Evolutionary conservation across 352 stramenopile species (phyloP).

Genomic region (Poterioochromonas sp.): DNA sequence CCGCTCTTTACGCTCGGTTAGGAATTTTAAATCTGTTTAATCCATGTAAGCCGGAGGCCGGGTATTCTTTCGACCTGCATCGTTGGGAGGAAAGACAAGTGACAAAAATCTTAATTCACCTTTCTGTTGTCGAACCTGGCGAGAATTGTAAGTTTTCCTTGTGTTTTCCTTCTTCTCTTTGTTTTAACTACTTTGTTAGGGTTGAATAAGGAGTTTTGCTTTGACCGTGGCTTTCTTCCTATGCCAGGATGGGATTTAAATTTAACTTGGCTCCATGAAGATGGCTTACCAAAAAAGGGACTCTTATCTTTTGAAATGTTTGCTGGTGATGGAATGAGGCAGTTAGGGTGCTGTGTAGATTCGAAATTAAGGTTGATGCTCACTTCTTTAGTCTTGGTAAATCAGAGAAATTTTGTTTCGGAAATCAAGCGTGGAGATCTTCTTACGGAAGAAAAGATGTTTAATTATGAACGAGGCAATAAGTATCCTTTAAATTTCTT

Average conservation of each 20-base stretch:
- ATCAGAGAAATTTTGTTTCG: background rate
- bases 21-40: slow-evolving; percentile 32
- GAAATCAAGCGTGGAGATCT: background rate
- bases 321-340: slow-evolving; percentile 8
- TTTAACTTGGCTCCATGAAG: background rate
- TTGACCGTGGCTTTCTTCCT: slow-evolving; percentile 6
- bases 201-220: background rate
- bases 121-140: slow-evolving; percentile 26
- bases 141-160: slow-evolving; percentile 26
- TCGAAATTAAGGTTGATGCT: background rate
- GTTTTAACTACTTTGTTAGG: slow-evolving; percentile 1
- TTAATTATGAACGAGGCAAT: background rate
- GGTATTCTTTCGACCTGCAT: background rate
- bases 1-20: background rate
- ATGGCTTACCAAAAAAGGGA: slow-evolving; percentile 13
- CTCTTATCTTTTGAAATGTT: background rate
- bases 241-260: slow-evolving; percentile 22
- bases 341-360: background rate
- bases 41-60: slow-evolving; percentile 16
- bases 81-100: slow-evolving; percentile 23
- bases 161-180: background rate
- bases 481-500: background rate
- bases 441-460: background rate
- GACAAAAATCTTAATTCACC: slow-evolving; percentile 27
- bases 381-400: background rate